These are phyloP conservation scores for Diutina catenulata DNA, from an alignment of 1,139 yeast species.

Conservation along the genomic window DNA sequence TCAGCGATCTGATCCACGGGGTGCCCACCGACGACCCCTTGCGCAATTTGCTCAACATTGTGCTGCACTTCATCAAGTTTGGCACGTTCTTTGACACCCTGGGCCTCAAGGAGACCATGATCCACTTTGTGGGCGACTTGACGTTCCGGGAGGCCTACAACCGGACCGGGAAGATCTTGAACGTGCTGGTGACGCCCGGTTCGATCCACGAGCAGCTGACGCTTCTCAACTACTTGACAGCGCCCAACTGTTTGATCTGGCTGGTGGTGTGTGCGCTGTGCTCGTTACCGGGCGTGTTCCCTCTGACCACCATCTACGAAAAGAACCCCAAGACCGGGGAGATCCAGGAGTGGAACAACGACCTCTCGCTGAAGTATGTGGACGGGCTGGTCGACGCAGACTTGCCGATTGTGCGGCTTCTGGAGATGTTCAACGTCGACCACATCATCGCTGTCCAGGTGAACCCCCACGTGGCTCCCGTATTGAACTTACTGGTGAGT, in stretches of 20 bases:
- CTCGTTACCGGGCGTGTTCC: conserved; percentile 83
- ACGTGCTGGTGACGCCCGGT: conserved; percentile 43
- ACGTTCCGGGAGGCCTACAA: conserved; percentile 58
- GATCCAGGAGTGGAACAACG: conserved; percentile 72
- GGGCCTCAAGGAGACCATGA: conserved; percentile 63
- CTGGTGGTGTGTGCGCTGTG: conserved; percentile 97
- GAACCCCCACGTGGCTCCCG: conserved; percentile 14
- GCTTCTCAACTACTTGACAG: conserved; percentile 34
- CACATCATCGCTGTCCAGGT: conserved; percentile 12
- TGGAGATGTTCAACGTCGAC: conserved; percentile 35
- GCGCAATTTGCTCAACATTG: conserved; percentile 20
- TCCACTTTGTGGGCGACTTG: conserved; percentile 72
- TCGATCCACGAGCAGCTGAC: conserved; percentile 53
- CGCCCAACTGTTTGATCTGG: conserved; percentile 43
- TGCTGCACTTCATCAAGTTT: conserved; percentile 50
- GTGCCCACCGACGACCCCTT: conserved; percentile 33
- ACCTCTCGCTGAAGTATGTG: conserved; percentile 65
- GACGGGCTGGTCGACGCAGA: conserved; percentile 97
- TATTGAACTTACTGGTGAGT: conserved; percentile 55
- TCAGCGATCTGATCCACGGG: conserved; percentile 20
- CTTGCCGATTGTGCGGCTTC: conserved; percentile 75
- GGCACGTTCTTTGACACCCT: conserved; percentile 86
- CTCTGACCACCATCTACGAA: conserved; percentile 76
- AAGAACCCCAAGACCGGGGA: conserved; percentile 64
- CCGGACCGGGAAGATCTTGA: conserved; percentile 45